These are phyloP conservation scores for Chaetothyriales sp. DNA, from an alignment of 2,329 filamentous ascomycete species.

Conservation along the genomic window DNA sequence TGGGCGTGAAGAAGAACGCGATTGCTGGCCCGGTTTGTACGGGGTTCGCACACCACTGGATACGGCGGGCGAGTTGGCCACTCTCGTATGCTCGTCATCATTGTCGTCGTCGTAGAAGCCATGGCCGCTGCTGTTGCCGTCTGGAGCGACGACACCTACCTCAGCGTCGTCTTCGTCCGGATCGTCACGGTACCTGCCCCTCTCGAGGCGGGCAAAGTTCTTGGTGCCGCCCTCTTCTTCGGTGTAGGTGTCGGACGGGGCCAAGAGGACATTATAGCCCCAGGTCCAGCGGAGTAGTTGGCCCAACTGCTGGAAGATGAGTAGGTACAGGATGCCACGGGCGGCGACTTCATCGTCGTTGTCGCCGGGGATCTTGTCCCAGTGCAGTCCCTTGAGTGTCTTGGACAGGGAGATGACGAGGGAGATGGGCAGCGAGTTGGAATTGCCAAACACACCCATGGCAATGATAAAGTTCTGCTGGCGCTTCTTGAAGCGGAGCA, in stretches of 20 bases:
- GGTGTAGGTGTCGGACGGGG: constrained; percentile 52
- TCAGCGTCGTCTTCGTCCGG: constrained; percentile 23
- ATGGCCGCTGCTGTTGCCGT: constrained; percentile 7
- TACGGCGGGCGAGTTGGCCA: constrained; percentile 14
- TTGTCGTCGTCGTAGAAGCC: constrained; percentile 10
- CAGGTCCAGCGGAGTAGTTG: constrained; percentile 95
- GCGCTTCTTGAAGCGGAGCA: constrained; percentile 70
- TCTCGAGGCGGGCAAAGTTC: constrained; percentile 24
- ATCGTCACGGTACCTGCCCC: constrained; percentile 28
- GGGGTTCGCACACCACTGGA: constrained; percentile 17
- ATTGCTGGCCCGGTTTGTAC: constrained; percentile 4
- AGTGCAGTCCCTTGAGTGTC: constrained; percentile 82
- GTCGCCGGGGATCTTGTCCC: constrained; percentile 79
- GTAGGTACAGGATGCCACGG: constrained; percentile 81
- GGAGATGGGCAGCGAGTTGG: constrained; percentile 93
- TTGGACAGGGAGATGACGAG: constrained; percentile 87
- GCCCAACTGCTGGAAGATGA: constrained; percentile 95
- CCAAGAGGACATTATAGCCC: constrained; percentile 92
- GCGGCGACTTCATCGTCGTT: constrained; percentile 92
- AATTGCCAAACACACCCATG: constrained; percentile 97
- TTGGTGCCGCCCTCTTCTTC: constrained; percentile 29
- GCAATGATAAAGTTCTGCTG: constrained; percentile 89
- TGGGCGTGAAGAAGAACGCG: constrained; percentile 2
- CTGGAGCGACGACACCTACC: constrained; percentile 5
- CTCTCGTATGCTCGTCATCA: constrained; percentile 12